Evolutionary conservation across 2,329 filamentous ascomycete species (phyloP), one percentile per base, ranked within the genome.

Genomic region (Pezicula neosporulosa): DNA sequence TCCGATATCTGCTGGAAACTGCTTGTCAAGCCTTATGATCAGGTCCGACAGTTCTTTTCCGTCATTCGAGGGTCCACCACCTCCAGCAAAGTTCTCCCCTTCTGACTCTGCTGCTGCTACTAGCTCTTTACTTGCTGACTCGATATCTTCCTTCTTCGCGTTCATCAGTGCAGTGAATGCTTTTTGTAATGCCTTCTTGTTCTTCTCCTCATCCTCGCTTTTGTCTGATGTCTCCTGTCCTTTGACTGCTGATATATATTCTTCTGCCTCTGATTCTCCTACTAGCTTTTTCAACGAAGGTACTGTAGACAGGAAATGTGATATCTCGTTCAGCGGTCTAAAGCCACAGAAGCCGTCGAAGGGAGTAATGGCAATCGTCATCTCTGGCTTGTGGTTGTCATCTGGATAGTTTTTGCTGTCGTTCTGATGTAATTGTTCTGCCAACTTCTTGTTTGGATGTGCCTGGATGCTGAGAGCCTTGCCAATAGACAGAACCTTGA

Each of bases 361-460:
- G 0, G 90, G 87, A 1, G 94, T 97, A 63, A 99, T 87, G 56
- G 94, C 94, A 69, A 99, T 96, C 56, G 94, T 92, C 94, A 99
- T 99, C 73, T 99, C 94, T 33, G 94, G 94, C 75, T 99, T 99
- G 78, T 99, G 94, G 75, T 99, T 99, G 76, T 97, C 93, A 77
- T 99, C 91, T 52, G 93, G 94, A 68, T 99, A 99, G 76, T 99
- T 95, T 72, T 90, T 90, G 45, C 91, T 81, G 66, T 99, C 93
- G 56, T 80, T 84, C 37, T 85, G 82, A 69, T 97, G 94, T 28
- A 99, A 77, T 67, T 90, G 76, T 73, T 95, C 93, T 47, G 94
- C 94, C 13, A 95, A 85, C 72, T 89, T 90, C 81, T 96, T 96
- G 76, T 96, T 95, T 47, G 91, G 91, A 62, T 99, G 94, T 21